phyloP scores from a whole-genome alignment of 768 basidiomycete genomes.

The Phlebiopsis flavidoalba region DNA sequence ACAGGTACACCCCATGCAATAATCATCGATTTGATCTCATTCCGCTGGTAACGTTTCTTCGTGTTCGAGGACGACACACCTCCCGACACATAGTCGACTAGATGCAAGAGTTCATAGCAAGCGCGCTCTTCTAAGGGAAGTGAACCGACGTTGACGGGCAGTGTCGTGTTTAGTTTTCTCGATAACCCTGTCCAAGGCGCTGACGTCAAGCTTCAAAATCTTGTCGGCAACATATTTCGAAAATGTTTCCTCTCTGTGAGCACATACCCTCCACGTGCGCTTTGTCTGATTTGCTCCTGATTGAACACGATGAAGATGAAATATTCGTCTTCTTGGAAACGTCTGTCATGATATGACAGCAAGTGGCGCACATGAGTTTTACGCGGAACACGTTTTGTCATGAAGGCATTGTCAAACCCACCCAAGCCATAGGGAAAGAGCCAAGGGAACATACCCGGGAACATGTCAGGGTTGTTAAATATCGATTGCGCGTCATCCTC shows the following conservation, averaged over 20 bases:
- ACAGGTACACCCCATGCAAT: conserved; percentile 23
- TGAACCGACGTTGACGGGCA: conserved; percentile 23
- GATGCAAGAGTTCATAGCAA: conserved; percentile 29
- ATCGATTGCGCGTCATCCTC: conserved; percentile 20
- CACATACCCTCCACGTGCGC: conserved; percentile 11
- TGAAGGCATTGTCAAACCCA: conserved; percentile 23
- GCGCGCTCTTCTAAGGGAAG: conserved; percentile 26
- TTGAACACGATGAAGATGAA: conserved; percentile 18
- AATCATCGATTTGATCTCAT: conserved; percentile 18
- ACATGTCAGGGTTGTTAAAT: conserved; percentile 29
- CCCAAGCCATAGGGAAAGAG: conserved; percentile 35
- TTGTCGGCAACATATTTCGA: conserved; percentile 10
- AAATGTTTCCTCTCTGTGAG: conserved; percentile 14
- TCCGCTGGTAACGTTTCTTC: conserved; percentile 21
- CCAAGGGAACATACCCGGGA: conserved; percentile 35
- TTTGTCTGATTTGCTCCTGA: conserved; percentile 16
- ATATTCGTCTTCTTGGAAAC: conserved; percentile 14
- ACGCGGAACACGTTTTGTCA: neutral
- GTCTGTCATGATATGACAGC: conserved; percentile 16
- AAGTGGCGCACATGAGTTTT: neutral
- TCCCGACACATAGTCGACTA: conserved; percentile 31
- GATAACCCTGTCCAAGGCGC: conserved; percentile 25
- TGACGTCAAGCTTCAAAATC: conserved; percentile 11
- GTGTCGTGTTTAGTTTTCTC: conserved; percentile 21
- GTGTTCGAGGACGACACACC: conserved; percentile 22